Base-by-base conservation (phyloP, 169 alveolate species). In the Prorocentrum cordatum region DNA sequence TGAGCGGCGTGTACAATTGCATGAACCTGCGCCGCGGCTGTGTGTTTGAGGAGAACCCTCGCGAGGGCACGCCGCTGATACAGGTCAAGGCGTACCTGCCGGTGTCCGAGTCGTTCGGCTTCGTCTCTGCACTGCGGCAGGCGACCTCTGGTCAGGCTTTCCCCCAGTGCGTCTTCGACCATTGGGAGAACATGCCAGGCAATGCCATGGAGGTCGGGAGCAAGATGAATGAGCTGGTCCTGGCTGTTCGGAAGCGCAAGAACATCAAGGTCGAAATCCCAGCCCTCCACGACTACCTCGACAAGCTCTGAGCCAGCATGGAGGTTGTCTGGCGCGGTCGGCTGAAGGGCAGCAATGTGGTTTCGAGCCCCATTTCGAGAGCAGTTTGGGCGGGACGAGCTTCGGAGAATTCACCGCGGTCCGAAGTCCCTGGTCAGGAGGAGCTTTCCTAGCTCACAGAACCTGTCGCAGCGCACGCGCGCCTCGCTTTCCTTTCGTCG, bases 121-220 rank as follows among this genome's bases (percentile, higher is more conserved):
- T 77, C 36, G 87, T 77, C 32, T 59, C 87, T 3, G 87, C 87
- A 12, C 42, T 77, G 87, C 87, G 87, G 3, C 87, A 77, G 87
- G 73, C 71, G 18, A 77, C 87, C 59, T 54, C 73, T 59, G 87
- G 87, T 12, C 87, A 77, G 95, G 99, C 99, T 73, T 97, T 98
- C 97, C 99, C 99, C n/a, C 99, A 97, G 94, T 97, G 99, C 93
- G 99, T 97, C 91, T 98, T 98, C 94, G 99, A 97, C 92, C 99
- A 98, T 96, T 98, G 99, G 99, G 98, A 96, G 92, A 91, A 93
- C 83, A 93, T 98, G 86, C 94, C 92, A 68, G 99, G 99, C 47
- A 98, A 97, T 92, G 99, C 99, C 9, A 92, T 96, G 73, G 99
- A 98, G 93, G 96, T 95, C 94, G 98, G 98, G 42, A 93, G 98